Conservation (phyloP, 2,329 filamentous ascomycete genomes). For the Sporothrix dimorphospora region DNA sequence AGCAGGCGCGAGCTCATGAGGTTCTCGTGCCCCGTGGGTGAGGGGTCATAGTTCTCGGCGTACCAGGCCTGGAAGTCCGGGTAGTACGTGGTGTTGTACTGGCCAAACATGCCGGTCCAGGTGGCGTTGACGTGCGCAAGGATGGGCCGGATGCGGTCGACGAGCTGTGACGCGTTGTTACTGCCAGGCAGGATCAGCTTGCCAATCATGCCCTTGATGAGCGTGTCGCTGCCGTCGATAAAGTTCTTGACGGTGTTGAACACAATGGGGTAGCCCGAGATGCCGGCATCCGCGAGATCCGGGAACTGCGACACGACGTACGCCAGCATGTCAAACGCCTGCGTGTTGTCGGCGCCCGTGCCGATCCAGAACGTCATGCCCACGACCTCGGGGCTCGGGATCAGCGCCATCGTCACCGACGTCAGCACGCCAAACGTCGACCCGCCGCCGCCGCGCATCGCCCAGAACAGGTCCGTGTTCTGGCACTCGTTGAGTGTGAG, state of each 20-base stretch:
- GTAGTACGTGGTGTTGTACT: constrained; percentile 38
- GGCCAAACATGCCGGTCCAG: constrained; percentile 38
- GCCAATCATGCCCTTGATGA: constrained; percentile 33
- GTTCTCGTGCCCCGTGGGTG: constrained; percentile 31
- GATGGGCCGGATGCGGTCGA: constrained; percentile 28
- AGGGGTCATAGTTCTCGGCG: constrained; percentile 35
- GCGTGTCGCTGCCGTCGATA: constrained; percentile 23
- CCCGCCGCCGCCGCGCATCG: constrained; percentile 62
- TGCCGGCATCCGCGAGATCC: constrained; percentile 52
- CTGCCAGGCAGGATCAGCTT: constrained; percentile 31
- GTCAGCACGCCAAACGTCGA: constrained; percentile 64
- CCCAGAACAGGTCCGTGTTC: constrained; percentile 66
- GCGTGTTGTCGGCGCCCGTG: constrained; percentile 39
- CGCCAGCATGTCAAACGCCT: constrained; percentile 52
- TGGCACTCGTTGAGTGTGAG: constrained; percentile 56
- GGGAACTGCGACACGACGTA: constrained; percentile 53
- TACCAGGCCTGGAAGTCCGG: constrained; percentile 41
- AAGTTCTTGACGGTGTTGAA: constrained; percentile 43
- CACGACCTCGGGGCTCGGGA: constrained; percentile 44
- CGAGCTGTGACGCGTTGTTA: constrained; percentile 12
- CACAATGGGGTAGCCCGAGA: constrained; percentile 53
- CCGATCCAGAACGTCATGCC: constrained; percentile 38
- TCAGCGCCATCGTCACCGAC: constrained; percentile 58
- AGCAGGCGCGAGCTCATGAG: constrained; percentile 41
- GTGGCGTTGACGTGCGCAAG: constrained; percentile 34